phyloP scores from a whole-genome alignment of 495 filamentous ascomycete genomes.

The Penicillium turbatum region DNA sequence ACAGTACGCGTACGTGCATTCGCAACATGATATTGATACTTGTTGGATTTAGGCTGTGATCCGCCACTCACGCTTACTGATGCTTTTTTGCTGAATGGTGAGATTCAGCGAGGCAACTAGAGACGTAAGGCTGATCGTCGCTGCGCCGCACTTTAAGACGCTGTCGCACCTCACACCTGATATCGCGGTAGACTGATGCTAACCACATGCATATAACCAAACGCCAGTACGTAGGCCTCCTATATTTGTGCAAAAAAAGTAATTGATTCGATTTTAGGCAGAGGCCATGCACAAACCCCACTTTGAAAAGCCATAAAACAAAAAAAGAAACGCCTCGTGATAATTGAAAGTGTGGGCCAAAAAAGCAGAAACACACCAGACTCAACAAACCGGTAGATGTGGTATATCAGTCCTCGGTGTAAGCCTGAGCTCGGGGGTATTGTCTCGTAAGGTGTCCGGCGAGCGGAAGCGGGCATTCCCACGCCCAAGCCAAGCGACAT shows the following conservation, averaged over 20 bases:
- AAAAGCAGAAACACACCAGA: background rate
- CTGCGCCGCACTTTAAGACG: background rate
- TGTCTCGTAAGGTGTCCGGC: background rate
- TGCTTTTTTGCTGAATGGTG: background rate
- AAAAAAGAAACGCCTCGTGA: constrained; percentile 25
- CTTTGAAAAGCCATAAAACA: constrained; percentile 17
- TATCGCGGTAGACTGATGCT: background rate
- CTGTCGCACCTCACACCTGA: background rate
- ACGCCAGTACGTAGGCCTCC: background rate
- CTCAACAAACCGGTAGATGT: background rate
- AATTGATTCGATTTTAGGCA: constrained; percentile 23
- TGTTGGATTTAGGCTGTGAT: background rate
- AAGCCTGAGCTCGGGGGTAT: background rate
- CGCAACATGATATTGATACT: background rate
- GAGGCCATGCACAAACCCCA: constrained; percentile 21
- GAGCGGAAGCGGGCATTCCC: background rate
- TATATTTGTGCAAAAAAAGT: background rate
- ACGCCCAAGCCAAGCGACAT: background rate
- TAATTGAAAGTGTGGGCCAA: constrained; percentile 15
- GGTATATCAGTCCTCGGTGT: background rate
- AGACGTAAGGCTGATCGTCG: background rate
- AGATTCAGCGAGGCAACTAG: background rate
- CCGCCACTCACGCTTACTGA: background rate
- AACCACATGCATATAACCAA: background rate
- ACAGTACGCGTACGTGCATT: background rate